Evolutionary conservation across 495 filamentous ascomycete species (phyloP).

Genomic region (Venustampulla echinocandica): DNA sequence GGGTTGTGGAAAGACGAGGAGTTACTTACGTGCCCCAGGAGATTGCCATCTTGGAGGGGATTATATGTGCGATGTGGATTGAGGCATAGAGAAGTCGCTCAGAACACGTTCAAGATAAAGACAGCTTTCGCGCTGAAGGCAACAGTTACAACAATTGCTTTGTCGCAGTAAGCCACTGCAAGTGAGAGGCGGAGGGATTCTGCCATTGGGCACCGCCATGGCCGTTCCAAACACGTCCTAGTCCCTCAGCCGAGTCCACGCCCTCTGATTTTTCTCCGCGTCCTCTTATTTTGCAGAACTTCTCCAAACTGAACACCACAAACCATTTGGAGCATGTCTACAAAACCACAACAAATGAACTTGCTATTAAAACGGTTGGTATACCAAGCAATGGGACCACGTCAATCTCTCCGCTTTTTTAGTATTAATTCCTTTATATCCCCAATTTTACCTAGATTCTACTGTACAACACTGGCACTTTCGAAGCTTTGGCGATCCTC

Average conservation of each 20-base stretch:
- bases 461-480: conserved; percentile 48
- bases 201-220: not conserved
- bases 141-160: too few species aligned
- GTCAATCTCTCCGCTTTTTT: not conserved
- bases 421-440: too few species aligned
- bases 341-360: not conserved
- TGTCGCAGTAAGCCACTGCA: too few species aligned
- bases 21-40: conserved; percentile 26
- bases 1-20: not conserved
- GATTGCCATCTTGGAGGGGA: conserved; percentile 21
- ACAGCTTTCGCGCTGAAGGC: too few species aligned
- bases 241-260: not conserved
- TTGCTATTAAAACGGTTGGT: not conserved
- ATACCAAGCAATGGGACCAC: too few species aligned
- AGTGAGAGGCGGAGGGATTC: not conserved
- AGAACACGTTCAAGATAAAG: conserved; percentile 4
- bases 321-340: not conserved
- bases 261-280: not conserved
- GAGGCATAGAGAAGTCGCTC: not conserved
- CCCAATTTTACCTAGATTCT: too few species aligned
- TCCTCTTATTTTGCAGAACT: not conserved
- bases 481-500: conserved; percentile 66
- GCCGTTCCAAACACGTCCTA: not conserved
- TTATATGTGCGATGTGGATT: not conserved
- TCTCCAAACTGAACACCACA: too few species aligned